Base-by-base conservation (phyloP, 2,329 filamentous ascomycete genomes). In the Colletotrichum musae region DNA sequence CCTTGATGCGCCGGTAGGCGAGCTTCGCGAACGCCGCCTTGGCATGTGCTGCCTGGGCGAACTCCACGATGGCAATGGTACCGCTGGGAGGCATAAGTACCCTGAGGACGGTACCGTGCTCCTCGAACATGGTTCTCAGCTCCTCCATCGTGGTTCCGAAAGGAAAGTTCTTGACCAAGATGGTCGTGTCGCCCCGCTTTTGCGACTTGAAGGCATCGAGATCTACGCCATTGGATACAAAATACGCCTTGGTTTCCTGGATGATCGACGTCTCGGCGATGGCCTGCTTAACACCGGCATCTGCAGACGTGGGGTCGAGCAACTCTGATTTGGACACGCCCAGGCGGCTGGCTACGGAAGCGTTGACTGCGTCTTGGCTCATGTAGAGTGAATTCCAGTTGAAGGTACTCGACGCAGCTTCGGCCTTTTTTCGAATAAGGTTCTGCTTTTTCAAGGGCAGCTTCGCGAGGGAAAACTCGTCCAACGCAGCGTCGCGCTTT, bases 351-450 rank as follows among this genome's bases (percentile, higher is more conserved):
- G 96, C 94, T 70, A 97, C 90, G 6, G 95, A 97, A 57, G 93
- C 91, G 81, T 98, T 95, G 60, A 99, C 94, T 58, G 96, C 94
- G 83, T 99, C 95, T 82, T 94, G 93, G 81, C 93, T 98, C 93
- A 99, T 97, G 81, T 96, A 99, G n/a, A 99, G 85, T n/a, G 95
- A 95, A 84, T 99, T 99, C 96, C 96, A 99, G 79, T 95, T 97
- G 83, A 98, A 98, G 1, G 89, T 90, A 58, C 68, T 68, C 36
- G 91, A 92, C 9, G 93, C 87, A 24, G 95, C 93, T 75, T 95
- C 92, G 58, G 91, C 88, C 81, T 93, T 97, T 76, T 93, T 93
- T 78, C 93, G 94, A 73, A 98, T 93, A 75, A 97, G 89, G 74
- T 94, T 94, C 80, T 98, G 96, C 80, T 97, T 96, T 83, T 98